Percentiles rank a stretch among this genome's conserved stretches.
Evolutionary conservation across 306 rosid genomes (phyloP).

Genomic region (Vigna trinervia): DNA sequence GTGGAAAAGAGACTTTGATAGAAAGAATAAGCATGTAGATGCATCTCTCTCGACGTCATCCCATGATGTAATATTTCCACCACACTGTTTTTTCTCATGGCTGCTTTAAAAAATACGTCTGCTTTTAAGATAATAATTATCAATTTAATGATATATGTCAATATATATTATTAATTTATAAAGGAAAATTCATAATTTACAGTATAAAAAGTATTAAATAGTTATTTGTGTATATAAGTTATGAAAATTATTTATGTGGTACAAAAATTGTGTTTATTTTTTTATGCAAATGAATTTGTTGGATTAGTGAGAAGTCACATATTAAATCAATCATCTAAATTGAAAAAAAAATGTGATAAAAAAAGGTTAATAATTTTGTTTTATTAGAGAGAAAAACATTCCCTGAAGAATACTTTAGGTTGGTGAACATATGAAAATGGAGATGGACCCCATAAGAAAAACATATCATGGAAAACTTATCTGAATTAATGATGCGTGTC

Average conservation of each 20-base stretch:
- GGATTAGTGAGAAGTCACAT: no score
- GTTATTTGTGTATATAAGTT: no score
- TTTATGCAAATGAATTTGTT: no score
- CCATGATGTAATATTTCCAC: constrained; percentile 27
- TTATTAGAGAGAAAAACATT: background rate
- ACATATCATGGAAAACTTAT: background rate
- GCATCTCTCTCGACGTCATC: constrained; percentile 35
- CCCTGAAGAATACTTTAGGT: background rate
- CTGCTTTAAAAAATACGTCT: background rate
- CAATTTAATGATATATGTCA: background rate
- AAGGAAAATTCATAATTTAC: background rate
- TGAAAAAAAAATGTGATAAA: no score
- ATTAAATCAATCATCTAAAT: no score
- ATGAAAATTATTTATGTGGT: no score
- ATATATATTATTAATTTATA: background rate
- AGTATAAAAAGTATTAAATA: background rate
- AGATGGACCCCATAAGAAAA: constrained; percentile 36
- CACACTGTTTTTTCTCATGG: background rate
- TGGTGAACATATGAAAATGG: constrained; percentile 7
- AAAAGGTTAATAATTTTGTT: background rate
- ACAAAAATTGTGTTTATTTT: no score
- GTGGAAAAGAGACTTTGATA: background rate
- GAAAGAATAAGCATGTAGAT: constrained; percentile 1
- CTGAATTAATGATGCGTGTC: constrained; percentile 13
- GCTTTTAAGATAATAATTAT: background rate